phyloP scores from a whole-genome alignment of 2,329 filamentous ascomycete species.

The Parafenestella ontariensis region DNA sequence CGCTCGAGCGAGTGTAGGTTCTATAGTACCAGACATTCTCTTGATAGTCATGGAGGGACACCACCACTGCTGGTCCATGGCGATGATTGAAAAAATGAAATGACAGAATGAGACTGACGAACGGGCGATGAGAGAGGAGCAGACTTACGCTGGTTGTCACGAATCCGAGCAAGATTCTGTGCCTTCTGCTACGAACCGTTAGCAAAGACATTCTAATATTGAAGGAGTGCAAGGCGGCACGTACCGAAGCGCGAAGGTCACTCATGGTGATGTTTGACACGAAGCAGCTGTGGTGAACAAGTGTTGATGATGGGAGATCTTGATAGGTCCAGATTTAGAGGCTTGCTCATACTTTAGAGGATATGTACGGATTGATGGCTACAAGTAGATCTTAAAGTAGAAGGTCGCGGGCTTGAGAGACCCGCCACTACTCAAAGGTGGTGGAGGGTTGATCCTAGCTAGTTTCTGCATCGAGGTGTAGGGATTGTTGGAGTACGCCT shows the following conservation, averaged over 20 bases:
- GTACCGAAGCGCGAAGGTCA: conserved; percentile 34
- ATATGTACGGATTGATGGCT: conserved; percentile 29
- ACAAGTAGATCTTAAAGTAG: conserved; percentile 33
- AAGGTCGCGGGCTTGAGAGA: conserved; percentile 19
- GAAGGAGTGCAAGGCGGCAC: background rate
- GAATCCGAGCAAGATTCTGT: conserved; percentile 65
- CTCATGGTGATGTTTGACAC: conserved; percentile 32
- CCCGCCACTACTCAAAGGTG: conserved; percentile 30
- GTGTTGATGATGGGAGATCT: conserved; percentile 10
- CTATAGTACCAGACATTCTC: background rate
- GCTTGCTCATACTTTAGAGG: conserved; percentile 28
- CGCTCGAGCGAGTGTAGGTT: background rate
- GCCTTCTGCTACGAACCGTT: conserved; percentile 34
- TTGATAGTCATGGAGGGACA: background rate
- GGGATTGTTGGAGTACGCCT: conserved; percentile 23
- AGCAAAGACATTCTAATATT: conserved; percentile 1
- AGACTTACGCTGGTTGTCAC: conserved; percentile 70
- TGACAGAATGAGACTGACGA: conserved; percentile 1
- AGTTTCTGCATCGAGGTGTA: conserved; percentile 25
- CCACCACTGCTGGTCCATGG: too few species aligned
- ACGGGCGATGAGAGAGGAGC: background rate
- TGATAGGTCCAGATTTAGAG: conserved; percentile 21
- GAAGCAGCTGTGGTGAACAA: conserved; percentile 12
- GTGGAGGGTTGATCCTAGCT: conserved; percentile 23
- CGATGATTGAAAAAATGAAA: background rate